phyloP scores from a whole-genome alignment of 768 basidiomycete genomes.

The Phaeolepiota aurea region DNA sequence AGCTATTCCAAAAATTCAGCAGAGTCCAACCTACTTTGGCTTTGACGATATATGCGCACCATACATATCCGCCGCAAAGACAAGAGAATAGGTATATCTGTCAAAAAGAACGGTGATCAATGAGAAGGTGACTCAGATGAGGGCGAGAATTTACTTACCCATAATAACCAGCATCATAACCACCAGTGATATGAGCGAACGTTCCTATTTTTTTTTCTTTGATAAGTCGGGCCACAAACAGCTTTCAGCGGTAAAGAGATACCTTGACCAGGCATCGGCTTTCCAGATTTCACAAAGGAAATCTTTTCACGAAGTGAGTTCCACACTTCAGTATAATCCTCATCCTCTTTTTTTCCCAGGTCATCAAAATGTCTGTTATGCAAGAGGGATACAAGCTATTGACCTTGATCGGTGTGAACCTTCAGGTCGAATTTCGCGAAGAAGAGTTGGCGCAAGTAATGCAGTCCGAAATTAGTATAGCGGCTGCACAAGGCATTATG shows the following conservation, averaged over 20 bases:
- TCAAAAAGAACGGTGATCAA: constrained; percentile 3
- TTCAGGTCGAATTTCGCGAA: constrained; percentile 75
- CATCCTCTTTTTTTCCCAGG: constrained; percentile 26
- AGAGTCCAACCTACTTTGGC: too few relatives aligned
- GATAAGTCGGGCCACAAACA: neutral
- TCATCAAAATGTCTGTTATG: neutral
- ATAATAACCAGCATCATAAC: constrained; percentile 66
- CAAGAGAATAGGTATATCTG: constrained; percentile 65
- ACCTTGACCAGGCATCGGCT: constrained; percentile 60
- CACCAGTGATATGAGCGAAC: constrained; percentile 73
- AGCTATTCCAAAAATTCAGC: constrained; percentile 18
- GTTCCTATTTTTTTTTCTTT: constrained; percentile 20
- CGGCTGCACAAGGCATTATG: constrained; percentile 27
- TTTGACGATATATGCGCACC: constrained; percentile 16
- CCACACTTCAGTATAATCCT: constrained; percentile 78
- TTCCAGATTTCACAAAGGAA: constrained; percentile 58
- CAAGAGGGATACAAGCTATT: constrained; percentile 4
- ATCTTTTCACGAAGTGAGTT: constrained; percentile 61
- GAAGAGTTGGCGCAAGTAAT: constrained; percentile 78
- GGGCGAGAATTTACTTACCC: constrained; percentile 24
- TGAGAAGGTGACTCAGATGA: neutral
- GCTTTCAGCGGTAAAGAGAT: constrained; percentile 1
- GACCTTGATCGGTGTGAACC: constrained; percentile 65
- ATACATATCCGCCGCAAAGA: constrained; percentile 55
- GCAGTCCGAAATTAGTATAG: constrained; percentile 77